Evolutionary conservation across 116 monocot genomes (phyloP), one percentile per base, ranked within the genome.

Genomic region (Phalaenopsis hybrid): DNA sequence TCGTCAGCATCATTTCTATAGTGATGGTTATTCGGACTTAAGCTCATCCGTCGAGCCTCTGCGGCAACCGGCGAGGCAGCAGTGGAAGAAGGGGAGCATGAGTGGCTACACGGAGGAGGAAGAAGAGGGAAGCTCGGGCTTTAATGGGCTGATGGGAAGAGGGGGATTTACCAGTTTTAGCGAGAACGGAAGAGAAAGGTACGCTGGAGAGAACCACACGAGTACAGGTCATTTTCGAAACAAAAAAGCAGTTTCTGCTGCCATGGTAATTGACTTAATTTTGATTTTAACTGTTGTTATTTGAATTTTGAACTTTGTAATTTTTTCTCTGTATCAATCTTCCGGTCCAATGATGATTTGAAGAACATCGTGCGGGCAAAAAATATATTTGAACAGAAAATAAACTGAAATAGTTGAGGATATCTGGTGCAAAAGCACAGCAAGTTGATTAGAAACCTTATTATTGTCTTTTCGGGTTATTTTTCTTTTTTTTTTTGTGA

Each of bases 1-100:
- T 11, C 57, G n/a, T 46, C 83, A 81, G 82, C 67, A 77, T 17
- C 84, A 90, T 15, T 93, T 91, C 59, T 90, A 88, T 0, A 92
- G 90, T 68, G 94, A 94, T 65, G 87, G 88, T 4, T 92, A 89
- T 67, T 94, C 94, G 20, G 98, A 98, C 37, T 45, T 93, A 65
- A 93, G 93, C 79, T 93, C 93, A 13, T 92, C 95, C 3, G 84
- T 81, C 74, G 92, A 89, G 34, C 86, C 83, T 41, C 81, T 37
- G 44, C 58, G 77, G 85, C 44, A 69, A 75, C 82, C 87, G 31
- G 76, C 17, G 50, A 85, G 81, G 76, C 80, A 79, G 74, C 55
- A 72, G 78, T 77, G 82, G 80, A 86, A 83, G 81, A 84, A 82
- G 81, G 81, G n/a, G 45, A 57, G 78, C 73, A 76, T 72, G 25